Conservation (phyloP, 73 alveolate genomes). For the Paraurostyla sp. region DNA sequence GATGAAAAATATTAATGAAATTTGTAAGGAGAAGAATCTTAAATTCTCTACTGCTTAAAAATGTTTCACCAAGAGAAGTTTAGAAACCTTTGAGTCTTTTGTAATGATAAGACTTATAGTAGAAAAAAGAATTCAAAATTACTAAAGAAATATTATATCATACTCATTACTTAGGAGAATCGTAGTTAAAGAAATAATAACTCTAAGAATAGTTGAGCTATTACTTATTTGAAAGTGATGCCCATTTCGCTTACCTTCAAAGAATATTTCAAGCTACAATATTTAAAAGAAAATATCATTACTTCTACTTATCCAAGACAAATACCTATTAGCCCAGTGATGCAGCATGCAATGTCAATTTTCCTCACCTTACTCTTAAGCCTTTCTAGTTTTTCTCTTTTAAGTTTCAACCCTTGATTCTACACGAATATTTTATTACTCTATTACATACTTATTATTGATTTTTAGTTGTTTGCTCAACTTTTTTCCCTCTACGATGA, state of each 20-base stretch:
- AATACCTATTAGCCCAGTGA: background rate
- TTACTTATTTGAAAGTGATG: too few species aligned
- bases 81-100: slow-evolving; percentile 42
- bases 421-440: background rate
- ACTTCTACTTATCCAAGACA: background rate
- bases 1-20: slow-evolving; percentile 4
- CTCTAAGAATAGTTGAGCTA: too few species aligned
- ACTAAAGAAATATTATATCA: background rate
- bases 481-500: slow-evolving; percentile 33
- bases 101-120: slow-evolving; percentile 4
- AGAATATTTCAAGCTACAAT: background rate
- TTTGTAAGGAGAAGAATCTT: background rate
- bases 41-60: slow-evolving; percentile 22
- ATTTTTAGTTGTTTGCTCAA: too few species aligned
- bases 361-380: background rate
- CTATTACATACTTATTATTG: background rate
- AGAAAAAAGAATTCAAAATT: background rate
- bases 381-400: background rate
- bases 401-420: background rate
- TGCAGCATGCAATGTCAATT: background rate
- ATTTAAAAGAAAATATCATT: background rate
- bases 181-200: background rate
- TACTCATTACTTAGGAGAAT: background rate
- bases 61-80: background rate
- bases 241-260: background rate